Conservation (phyloP, 2,329 filamentous ascomycete genomes). For the Westerdykella sp. region DNA sequence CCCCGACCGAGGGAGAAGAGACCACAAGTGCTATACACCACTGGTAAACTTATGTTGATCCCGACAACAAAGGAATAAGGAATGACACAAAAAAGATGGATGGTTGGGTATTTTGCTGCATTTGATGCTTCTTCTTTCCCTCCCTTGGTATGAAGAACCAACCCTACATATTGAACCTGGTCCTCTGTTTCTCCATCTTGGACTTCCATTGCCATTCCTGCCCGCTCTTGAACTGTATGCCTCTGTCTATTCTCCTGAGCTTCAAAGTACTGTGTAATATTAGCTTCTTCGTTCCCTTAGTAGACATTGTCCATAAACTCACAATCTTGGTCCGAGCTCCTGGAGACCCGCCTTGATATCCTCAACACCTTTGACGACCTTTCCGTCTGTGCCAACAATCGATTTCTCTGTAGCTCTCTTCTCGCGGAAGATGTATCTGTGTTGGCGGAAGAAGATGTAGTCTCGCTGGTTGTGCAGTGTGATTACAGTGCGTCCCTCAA, state of each 20-base stretch:
- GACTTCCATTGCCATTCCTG: slow-evolving; percentile 97
- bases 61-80: too few relatives aligned
- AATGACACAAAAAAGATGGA: too few relatives aligned
- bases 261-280: slow-evolving; percentile 62
- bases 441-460: slow-evolving; percentile 87
- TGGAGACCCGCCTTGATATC: slow-evolving; percentile 81
- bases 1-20: too few relatives aligned
- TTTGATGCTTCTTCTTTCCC: too few relatives aligned
- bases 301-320: background rate
- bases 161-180: slow-evolving; percentile 77
- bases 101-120: too few relatives aligned
- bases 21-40: too few relatives aligned
- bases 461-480: slow-evolving; percentile 93
- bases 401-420: slow-evolving; percentile 82
- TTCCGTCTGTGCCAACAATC: slow-evolving; percentile 73
- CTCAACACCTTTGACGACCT: slow-evolving; percentile 77
- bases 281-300: background rate
- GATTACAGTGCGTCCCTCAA: slow-evolving; percentile 81
- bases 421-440: slow-evolving; percentile 89
- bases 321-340: slow-evolving; percentile 64
- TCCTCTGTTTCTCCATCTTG: slow-evolving; percentile 88
- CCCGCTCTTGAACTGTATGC: slow-evolving; percentile 68
- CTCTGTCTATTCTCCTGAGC: slow-evolving; percentile 83
- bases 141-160: too few relatives aligned
- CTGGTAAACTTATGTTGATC: too few relatives aligned